These are phyloP conservation scores for Hemerocallis citrina DNA, from an alignment of 106 monocot genomes.

Conservation along the genomic window DNA sequence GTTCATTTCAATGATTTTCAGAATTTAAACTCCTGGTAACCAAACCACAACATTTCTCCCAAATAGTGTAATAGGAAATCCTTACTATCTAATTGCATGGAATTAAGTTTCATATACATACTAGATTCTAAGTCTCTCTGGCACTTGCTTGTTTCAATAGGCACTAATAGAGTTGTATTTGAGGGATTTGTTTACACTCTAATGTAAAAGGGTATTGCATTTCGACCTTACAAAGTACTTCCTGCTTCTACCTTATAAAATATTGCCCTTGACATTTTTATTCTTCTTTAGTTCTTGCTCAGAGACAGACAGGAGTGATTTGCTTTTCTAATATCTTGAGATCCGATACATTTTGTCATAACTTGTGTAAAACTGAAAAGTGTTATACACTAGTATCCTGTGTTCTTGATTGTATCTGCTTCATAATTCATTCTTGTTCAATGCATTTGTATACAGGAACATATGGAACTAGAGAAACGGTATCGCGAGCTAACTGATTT, in stretches of 20 bases:
- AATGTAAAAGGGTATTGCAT: not conserved
- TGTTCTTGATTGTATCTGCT: too few relatives aligned
- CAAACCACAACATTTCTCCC: not conserved
- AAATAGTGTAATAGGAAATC: not conserved
- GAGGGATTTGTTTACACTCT: not conserved
- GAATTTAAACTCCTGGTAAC: not conserved
- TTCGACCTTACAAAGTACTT: not conserved
- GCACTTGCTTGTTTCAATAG: not conserved
- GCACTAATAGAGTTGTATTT: not conserved
- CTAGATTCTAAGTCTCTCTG: not conserved
- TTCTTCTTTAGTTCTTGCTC: not conserved
- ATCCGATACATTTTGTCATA: not conserved
- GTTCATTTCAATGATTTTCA: not conserved
- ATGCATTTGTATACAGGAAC: slow-evolving; percentile 51
- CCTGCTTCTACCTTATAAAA: not conserved
- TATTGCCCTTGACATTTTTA: not conserved
- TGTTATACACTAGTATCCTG: too few relatives aligned
- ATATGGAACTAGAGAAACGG: slow-evolving; percentile 93
- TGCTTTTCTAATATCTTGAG: not conserved
- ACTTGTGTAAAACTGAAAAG: not conserved
- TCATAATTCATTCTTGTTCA: not conserved
- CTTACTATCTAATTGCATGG: not conserved
- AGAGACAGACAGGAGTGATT: not conserved
- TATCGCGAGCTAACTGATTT: slow-evolving; percentile 94
- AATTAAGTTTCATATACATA: not conserved